A percentile compares a stretch with the other conserved stretches of the same genome.
Conservation (phyloP, 1,284 basidiomycete genomes). For the Anthracocystis walkeri region DNA sequence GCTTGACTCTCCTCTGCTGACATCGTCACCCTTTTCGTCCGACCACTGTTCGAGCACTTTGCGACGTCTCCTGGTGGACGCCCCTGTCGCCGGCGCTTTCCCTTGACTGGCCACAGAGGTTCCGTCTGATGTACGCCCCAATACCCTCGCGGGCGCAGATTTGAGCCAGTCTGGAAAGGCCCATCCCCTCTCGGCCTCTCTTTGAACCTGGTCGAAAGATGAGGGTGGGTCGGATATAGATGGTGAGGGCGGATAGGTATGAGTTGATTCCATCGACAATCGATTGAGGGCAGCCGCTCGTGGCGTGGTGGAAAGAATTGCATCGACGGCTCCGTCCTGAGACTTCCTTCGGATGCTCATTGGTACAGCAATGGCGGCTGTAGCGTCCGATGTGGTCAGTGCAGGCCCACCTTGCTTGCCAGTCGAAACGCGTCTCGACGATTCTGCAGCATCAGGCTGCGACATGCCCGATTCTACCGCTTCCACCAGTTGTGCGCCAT, state of each 20-base stretch:
- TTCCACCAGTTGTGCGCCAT: not conserved
- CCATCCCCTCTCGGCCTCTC: conserved; percentile 51
- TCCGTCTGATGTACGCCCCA: conserved; percentile 23
- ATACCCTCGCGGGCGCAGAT: conserved; percentile 33
- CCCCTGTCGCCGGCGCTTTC: not conserved
- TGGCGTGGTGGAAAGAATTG: conserved; percentile 35
- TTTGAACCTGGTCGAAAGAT: conserved; percentile 40
- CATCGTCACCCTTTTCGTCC: conserved; percentile 20
- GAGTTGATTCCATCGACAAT: conserved; percentile 35
- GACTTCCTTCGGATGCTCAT: conserved; percentile 18
- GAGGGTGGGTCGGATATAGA: conserved; percentile 33
- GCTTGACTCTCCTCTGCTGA: conserved; percentile 28
- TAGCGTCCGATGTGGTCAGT: not conserved
- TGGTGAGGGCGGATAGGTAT: conserved; percentile 50
- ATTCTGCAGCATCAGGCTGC: not conserved
- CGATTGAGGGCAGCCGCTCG: conserved; percentile 34
- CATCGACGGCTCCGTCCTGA: conserved; percentile 20
- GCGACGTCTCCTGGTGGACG: conserved; percentile 17
- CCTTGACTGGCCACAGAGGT: not conserved
- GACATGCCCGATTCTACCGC: not conserved
- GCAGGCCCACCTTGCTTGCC: not conserved
- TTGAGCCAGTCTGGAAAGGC: conserved; percentile 48
- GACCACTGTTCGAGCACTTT: conserved; percentile 49
- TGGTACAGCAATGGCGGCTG: conserved; percentile 26
- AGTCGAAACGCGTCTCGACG: not conserved